phyloP scores from a whole-genome alignment of 371 early-diverging fungal species.

The Rhizopus delemar region DNA sequence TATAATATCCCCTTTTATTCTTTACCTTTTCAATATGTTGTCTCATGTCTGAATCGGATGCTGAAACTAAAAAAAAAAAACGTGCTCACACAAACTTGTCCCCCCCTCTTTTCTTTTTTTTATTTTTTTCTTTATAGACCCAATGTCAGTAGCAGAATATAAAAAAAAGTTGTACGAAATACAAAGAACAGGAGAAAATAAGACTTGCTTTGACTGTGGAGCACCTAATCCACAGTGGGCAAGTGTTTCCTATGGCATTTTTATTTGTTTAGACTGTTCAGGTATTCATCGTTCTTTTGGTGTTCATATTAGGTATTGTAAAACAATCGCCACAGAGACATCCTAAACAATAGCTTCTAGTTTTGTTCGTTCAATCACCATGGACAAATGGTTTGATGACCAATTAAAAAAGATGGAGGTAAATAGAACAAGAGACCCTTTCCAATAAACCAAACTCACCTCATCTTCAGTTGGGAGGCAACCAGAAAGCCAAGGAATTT shows the following conservation, averaged over 20 bases:
- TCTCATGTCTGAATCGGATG: background rate
- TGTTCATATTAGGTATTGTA: conserved; percentile 85
- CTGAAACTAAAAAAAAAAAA: background rate
- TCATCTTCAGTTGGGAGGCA: conserved; percentile 80
- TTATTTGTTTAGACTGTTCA: conserved; percentile 97
- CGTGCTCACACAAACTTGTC: background rate
- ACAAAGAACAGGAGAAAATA: conserved; percentile 73
- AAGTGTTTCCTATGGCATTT: conserved; percentile 92
- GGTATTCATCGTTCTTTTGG: conserved; percentile 93
- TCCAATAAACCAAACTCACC: background rate
- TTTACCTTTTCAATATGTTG: conserved; percentile 6
- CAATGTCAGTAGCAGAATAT: conserved; percentile 49
- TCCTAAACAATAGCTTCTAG: conserved; percentile 31
- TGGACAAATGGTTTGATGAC: conserved; percentile 97
- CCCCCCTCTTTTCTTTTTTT: background rate
- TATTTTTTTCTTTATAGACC: background rate
- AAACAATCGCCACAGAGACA: background rate
- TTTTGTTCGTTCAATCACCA: conserved; percentile 96
- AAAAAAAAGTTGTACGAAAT: conserved; percentile 71
- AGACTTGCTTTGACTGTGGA: conserved; percentile 84
- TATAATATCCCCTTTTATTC: conserved; percentile 1
- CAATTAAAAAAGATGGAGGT: conserved; percentile 92
- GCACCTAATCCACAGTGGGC: conserved; percentile 94
- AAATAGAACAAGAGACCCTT: conserved; percentile 2
- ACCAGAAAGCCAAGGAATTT: conserved; percentile 84